A percentile compares a stretch with the other conserved stretches of the same genome.
Conservation (phyloP, 768 basidiomycete genomes). For the Postia placenta region DNA sequence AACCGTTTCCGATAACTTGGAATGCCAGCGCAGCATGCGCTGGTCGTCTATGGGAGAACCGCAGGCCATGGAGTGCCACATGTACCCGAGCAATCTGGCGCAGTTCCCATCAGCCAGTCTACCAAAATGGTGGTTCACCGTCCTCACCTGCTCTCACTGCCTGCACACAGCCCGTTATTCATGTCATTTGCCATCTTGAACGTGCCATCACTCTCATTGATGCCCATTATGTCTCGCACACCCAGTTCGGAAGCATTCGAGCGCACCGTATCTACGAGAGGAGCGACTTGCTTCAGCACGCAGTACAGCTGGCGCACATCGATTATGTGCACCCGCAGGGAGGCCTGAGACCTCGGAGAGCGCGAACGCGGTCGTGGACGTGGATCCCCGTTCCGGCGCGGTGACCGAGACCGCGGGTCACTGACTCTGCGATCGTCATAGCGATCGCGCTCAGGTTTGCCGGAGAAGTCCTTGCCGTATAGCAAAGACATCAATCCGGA, state of each 20-base stretch:
- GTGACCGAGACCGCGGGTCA: conserved; percentile 5
- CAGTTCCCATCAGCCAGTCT: background rate
- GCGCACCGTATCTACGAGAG: background rate
- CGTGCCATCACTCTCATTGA: background rate
- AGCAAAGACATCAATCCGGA: conserved; percentile 33
- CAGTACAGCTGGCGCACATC: conserved; percentile 16
- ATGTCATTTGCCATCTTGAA: conserved; percentile 1
- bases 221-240: conserved; percentile 1
- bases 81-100: conserved; percentile 14
- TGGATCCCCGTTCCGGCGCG: background rate
- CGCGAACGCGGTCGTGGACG: background rate
- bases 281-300: conserved; percentile 7
- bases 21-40: conserved; percentile 5
- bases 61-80: conserved; percentile 18
- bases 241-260: conserved; percentile 9
- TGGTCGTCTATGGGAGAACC: conserved; percentile 21
- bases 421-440: background rate
- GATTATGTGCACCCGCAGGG: conserved; percentile 15
- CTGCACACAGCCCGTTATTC: conserved; percentile 17
- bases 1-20: background rate
- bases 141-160: conserved; percentile 22
- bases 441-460: background rate
- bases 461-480: no score
- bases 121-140: no score
- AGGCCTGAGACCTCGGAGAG: background rate